phyloP scores from a whole-genome alignment of 192 early-diverging fungal species.

The Radiomyces spectabilis region DNA sequence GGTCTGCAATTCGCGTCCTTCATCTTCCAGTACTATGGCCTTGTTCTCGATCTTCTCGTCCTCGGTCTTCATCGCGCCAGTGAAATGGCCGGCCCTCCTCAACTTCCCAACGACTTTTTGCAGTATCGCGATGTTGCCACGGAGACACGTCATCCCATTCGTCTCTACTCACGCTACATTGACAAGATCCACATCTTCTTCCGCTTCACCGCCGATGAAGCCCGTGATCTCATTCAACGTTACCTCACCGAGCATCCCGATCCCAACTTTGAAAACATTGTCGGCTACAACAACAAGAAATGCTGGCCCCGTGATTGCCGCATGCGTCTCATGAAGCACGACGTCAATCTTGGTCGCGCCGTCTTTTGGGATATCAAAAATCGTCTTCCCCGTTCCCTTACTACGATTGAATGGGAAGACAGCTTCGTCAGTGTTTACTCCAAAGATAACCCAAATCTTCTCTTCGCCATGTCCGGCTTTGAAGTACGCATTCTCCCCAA shows the following conservation, averaged over 20 bases:
- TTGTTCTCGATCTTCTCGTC: constrained; percentile 91
- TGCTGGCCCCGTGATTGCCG: constrained; percentile 99
- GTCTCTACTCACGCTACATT: constrained; percentile 92
- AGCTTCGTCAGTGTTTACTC: constrained; percentile 95
- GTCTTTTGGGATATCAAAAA: constrained; percentile 99
- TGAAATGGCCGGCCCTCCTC: constrained; percentile 94
- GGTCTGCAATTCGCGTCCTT: constrained; percentile 98
- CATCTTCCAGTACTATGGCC: constrained; percentile 98
- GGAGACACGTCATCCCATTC: constrained; percentile 94
- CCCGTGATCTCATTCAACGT: constrained; percentile 91
- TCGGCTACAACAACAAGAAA: constrained; percentile 97
- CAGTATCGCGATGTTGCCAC: constrained; percentile 88
- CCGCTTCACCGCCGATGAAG: constrained; percentile 89
- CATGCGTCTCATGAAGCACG: constrained; percentile 98
- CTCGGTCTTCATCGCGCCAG: constrained; percentile 89
- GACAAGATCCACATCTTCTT: constrained; percentile 92
- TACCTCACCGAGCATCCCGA: constrained; percentile 98
- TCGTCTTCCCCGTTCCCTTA: constrained; percentile 90
- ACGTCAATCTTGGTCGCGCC: constrained; percentile 95
- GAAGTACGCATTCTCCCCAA: constrained; percentile 95
- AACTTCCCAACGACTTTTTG: constrained; percentile 93
- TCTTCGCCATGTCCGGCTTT: constrained; percentile 83
- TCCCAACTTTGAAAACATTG: constrained; percentile 97
- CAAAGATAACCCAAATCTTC: constrained; percentile 94
- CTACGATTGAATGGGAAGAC: constrained; percentile 98